These are phyloP conservation scores for Camelina laxa DNA, from an alignment of 345 rosid species.

Conservation along the genomic window DNA sequence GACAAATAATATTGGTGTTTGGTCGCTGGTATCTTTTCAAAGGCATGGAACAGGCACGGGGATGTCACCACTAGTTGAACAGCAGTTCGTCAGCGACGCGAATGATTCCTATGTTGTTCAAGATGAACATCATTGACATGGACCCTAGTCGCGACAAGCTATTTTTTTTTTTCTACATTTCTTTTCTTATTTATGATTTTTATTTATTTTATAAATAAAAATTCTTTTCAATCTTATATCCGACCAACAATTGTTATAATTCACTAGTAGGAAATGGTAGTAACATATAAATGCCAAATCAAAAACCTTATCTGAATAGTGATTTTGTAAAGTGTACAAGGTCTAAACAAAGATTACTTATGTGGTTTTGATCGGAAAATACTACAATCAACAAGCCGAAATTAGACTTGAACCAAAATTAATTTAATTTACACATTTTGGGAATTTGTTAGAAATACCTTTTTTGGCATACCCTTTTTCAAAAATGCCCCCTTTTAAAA, in stretches of 20 bases:
- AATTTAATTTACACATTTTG: too few species aligned
- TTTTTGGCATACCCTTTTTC: too few species aligned
- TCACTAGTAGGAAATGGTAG: background rate
- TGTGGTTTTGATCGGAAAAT: background rate
- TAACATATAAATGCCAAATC: background rate
- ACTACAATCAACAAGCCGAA: background rate
- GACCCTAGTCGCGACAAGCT: background rate
- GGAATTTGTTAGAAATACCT: too few species aligned
- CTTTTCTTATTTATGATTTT: background rate
- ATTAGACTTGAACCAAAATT: too few species aligned
- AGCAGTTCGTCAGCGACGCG: conserved; percentile 22
- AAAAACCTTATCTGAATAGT: background rate
- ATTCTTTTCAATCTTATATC: background rate
- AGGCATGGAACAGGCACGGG: conserved; percentile 27
- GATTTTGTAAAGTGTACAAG: background rate
- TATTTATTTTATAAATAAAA: background rate
- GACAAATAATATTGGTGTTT: background rate
- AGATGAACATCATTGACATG: conserved; percentile 5
- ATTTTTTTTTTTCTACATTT: background rate
- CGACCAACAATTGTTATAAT: background rate
- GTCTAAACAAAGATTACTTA: background rate
- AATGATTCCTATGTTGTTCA: conserved; percentile 15
- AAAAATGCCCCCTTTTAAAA: too few species aligned
- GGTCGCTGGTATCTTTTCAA: background rate
- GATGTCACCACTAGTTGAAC: conserved; percentile 27